Conservation (phyloP, 495 filamentous ascomycete species). For the Cercophora scortea region DNA sequence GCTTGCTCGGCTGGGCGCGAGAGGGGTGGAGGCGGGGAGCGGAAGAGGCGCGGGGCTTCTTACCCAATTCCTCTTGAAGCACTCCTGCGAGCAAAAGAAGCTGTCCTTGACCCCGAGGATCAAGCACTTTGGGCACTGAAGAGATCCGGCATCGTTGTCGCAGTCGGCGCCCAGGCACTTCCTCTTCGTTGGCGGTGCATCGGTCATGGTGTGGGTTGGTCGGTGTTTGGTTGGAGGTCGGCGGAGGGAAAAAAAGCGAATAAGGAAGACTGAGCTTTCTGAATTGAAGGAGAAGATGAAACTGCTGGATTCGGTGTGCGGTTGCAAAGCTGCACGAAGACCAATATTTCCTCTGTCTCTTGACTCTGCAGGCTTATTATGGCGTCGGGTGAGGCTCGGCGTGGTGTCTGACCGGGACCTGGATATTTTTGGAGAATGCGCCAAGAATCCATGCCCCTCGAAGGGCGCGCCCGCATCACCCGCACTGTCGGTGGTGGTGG, state of each 20-base stretch:
- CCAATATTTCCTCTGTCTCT: too few species aligned
- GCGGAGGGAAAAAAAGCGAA: not conserved
- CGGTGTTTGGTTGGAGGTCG: not conserved
- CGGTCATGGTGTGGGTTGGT: slow-evolving; percentile 30
- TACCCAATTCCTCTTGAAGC: slow-evolving; percentile 99
- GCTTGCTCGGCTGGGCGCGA: not conserved
- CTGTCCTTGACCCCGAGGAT: slow-evolving; percentile 79
- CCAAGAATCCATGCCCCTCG: not conserved
- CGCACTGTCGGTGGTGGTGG: not conserved
- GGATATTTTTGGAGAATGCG: not conserved
- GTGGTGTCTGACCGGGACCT: not conserved
- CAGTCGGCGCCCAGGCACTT: slow-evolving; percentile 80
- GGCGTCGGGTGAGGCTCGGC: too few species aligned
- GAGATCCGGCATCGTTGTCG: slow-evolving; percentile 66
- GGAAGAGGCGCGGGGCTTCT: slow-evolving; percentile 16
- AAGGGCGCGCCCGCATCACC: not conserved
- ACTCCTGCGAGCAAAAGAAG: slow-evolving; percentile 97
- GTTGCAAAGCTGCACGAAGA: too few species aligned
- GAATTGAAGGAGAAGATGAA: too few species aligned
- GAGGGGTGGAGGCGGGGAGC: not conserved
- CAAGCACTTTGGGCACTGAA: slow-evolving; percentile 92
- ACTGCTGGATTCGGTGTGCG: too few species aligned
- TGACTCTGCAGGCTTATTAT: too few species aligned
- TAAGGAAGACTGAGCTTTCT: not conserved
- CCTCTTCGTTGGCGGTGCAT: slow-evolving; percentile 44